These are phyloP conservation scores for Citrus australasica DNA, from an alignment of 345 rosid species.

Conservation along the genomic window DNA sequence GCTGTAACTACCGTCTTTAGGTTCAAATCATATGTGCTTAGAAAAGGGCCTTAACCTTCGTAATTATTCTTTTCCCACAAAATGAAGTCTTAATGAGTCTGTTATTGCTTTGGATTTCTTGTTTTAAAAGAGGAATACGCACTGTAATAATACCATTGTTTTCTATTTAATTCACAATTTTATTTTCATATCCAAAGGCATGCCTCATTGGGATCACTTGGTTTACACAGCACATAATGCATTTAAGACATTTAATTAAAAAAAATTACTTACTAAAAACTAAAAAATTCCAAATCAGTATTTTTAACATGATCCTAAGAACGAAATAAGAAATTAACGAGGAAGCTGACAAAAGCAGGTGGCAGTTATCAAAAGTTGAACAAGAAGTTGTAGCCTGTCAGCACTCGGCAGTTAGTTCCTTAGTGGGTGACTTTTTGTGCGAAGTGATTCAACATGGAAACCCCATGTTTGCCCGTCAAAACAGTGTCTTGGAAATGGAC, in stretches of 20 bases:
- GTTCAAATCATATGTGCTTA: background rate
- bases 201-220: background rate
- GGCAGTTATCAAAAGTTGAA: background rate
- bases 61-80: background rate
- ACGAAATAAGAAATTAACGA: background rate
- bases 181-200: background rate
- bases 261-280: too few species aligned
- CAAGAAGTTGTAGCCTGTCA: background rate
- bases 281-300: background rate
- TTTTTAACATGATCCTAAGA: background rate
- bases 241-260: too few species aligned
- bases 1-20: background rate
- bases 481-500: background rate
- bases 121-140: background rate
- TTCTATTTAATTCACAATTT: background rate
- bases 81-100: background rate
- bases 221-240: background rate
- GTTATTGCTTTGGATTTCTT: background rate
- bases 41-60: background rate
- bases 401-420: background rate
- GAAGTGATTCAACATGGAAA: background rate
- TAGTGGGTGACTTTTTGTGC: background rate
- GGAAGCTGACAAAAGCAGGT: background rate
- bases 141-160: background rate
- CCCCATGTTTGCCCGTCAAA: background rate